Evolutionary conservation across 257 asterid species (phyloP), one percentile per base, ranked within the genome.

Genomic region (Craterostigma plantagineum): DNA sequence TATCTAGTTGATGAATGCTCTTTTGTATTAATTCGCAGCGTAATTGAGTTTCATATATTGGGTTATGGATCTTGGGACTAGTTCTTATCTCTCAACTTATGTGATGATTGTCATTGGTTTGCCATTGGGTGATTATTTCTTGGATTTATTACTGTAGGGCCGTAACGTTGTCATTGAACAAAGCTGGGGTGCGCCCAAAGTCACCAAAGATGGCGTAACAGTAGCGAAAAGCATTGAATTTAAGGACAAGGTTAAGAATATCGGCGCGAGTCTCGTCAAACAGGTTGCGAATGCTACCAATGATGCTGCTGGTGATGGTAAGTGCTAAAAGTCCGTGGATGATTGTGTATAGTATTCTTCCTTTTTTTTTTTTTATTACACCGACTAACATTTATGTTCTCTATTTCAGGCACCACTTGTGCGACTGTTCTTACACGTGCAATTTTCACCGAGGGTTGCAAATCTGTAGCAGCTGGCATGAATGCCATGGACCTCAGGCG

Each of bases 111-210:
- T n/a, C n/a, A n/a, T n/a, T n/a, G n/a, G n/a, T n/a, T n/a, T n/a
- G n/a, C n/a, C n/a, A n/a, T n/a, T n/a, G n/a, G n/a, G 7, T 16
- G 37, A 50, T 49, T 34, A 6, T 46, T 9, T 42, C 30, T 23
- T 23, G 30, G 6, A 23, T 18, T 33, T 65, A 18, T 52, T 16
- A 38, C 23, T 46, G 45, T 44, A 87, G 98, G 98, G 98, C 15
- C 93, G 95, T 33, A 74, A 69, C 56, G 98, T 87, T 37, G 93
- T 87, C 54, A 79, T 87, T 58, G 98, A 87, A 56, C 95, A 87
- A 77, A 87, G 95, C 35, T 83, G 95, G 95, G 98, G 98, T 54
- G 98, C 93, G 45, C 98, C 98, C 10, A 87, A 87, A 62, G 95
- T 87, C 57, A 87, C 98, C 30, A 87, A 87, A 69, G 98, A 87